phyloP scores from a whole-genome alignment of 1,284 basidiomycete genomes.

The Leccinum cinnamomeum region DNA sequence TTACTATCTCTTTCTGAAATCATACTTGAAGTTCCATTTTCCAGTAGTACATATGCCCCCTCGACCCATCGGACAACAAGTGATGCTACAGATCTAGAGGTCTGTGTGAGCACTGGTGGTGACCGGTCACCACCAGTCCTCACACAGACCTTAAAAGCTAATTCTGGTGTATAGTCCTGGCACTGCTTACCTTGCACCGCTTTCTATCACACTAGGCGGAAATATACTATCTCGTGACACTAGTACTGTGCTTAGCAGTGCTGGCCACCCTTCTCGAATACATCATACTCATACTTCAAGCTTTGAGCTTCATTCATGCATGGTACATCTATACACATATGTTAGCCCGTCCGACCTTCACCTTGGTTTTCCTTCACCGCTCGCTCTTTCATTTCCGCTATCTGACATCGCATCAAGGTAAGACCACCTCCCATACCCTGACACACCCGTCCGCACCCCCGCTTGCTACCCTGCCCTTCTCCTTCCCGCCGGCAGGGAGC shows the following conservation, averaged over 20 bases:
- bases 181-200: too few species aligned
- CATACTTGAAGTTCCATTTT: too few species aligned
- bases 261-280: not conserved
- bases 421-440: slow-evolving; percentile 71
- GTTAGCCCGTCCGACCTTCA: not conserved
- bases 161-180: too few species aligned
- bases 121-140: too few species aligned
- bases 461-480: slow-evolving; percentile 56
- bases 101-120: too few species aligned
- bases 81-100: too few species aligned
- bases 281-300: not conserved
- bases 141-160: too few species aligned
- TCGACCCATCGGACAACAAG: too few species aligned
- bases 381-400: not conserved
- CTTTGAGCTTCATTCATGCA: not conserved
- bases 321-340: not conserved
- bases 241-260: not conserved
- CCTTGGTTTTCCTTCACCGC: not conserved
- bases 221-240: not conserved
- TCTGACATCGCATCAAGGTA: slow-evolving; percentile 35
- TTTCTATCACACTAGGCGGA: not conserved
- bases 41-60: too few species aligned
- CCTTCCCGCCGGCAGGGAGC: slow-evolving; percentile 45
- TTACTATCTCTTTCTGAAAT: too few species aligned
- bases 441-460: slow-evolving; percentile 86